A percentile compares a stretch with the other conserved stretches of the same genome.
Conservation (phyloP, 495 filamentous ascomycete species). For the Cudoniella acicularis region DNA sequence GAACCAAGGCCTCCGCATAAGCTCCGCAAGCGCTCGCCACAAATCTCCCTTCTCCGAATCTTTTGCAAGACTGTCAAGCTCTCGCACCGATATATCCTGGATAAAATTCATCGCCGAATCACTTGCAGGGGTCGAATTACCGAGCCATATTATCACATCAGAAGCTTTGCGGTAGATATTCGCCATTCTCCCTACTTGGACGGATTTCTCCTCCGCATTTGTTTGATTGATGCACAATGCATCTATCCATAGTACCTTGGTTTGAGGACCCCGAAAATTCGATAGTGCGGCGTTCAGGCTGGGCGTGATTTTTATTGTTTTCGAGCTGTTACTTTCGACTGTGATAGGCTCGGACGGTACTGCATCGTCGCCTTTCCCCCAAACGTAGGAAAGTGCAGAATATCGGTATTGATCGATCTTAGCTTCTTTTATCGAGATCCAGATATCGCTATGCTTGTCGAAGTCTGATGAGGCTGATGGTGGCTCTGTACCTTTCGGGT, state of each 20-base stretch:
- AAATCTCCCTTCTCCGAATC: background rate
- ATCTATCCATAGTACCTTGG: constrained; percentile 8
- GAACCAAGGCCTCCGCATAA: constrained; percentile 4
- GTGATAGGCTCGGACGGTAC: background rate
- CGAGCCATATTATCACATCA: constrained; percentile 34
- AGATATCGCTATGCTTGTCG: background rate
- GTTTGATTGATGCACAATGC: constrained; percentile 23
- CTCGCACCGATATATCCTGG: background rate
- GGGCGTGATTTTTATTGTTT: background rate
- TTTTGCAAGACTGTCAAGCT: background rate
- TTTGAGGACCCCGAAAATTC: background rate
- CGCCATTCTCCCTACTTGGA: constrained; percentile 25
- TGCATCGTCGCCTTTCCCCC: background rate
- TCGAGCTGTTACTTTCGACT: background rate
- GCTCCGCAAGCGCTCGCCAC: constrained; percentile 4
- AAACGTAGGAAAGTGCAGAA: background rate
- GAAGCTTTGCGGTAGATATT: constrained; percentile 32
- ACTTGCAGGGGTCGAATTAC: constrained; percentile 7
- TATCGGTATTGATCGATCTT: background rate
- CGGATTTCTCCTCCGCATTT: constrained; percentile 10
- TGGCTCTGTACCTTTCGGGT: background rate
- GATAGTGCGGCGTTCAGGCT: background rate
- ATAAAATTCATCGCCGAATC: background rate
- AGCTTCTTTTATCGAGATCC: background rate
- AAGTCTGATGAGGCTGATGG: background rate